Base-by-base conservation (phyloP, 2,329 filamentous ascomycete species). In the Aspergillus proliferans region DNA sequence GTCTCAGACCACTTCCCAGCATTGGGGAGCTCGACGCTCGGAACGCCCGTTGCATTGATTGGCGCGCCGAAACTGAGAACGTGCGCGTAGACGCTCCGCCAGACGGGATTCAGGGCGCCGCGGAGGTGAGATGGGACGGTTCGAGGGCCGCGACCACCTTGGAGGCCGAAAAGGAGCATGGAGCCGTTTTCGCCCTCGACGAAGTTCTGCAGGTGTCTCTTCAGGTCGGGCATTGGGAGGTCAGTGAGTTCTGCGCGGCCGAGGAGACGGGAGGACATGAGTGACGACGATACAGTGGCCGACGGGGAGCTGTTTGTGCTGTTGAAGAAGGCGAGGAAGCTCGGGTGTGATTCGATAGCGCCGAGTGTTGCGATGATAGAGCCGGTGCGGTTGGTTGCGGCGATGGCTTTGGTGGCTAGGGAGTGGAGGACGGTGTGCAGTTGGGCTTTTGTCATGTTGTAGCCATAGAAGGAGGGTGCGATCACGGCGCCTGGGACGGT, bases 221-320 rank as follows among this genome's bases (percentile, higher is more conserved):
- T 46, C 3, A 62, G 41, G 1, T 52, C 21, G 2, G 34, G 14
- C n/a, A 21, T 51, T 0, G 44, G 40, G 8, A 57, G 55, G 3
- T 61, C 53, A 0, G 60, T 49, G 44, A 70, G 65, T 22, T 62
- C 57, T 9, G 59, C 51, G 1, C 57, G 54, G 4, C 70, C 69
- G 0, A 73, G 48, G 3, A 73, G 55, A 9, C 69, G 65, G 33
- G 63, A 68, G 0, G 64, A 63, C 5, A 64, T 62, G 2, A 66
- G 50, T 10, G 58, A 62, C 4, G 58, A 55, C 6, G 53, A 55
- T 7, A 69, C 70, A 21, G 68, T 58, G 2, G 54, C 56, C 4
- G 60, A 51, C 22, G 55, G 58, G n/a, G 36, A 61, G 8, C 63
- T 66, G 6, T 62, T 62, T 15, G 46, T 33, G 6, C 51, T 56